Base-by-base conservation (phyloP, 1,284 basidiomycete genomes). In the Moniliophthora roreri region DNA sequence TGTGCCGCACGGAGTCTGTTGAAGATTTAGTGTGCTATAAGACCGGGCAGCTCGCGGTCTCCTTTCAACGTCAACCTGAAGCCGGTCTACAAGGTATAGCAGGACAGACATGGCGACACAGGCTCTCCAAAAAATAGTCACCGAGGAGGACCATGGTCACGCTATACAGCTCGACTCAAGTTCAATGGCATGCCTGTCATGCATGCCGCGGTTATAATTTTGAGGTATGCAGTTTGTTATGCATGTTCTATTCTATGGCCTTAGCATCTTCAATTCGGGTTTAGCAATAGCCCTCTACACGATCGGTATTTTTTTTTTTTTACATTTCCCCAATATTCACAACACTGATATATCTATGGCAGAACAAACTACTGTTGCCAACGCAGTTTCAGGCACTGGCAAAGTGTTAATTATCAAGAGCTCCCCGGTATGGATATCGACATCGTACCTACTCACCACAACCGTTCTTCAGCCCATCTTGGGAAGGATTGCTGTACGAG, bases 321-420 rank as follows among this genome's bases (percentile, higher is more conserved):
- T n/a, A n/a, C 26, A 16, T 9, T 5, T 10, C 16, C 16, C 39
- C 13, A 5, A 42, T 36, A 24, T 24, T 26, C 23, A 23, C 20
- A 28, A 20, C 38, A 38, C 36, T 47, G 9, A n/a, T n/a, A n/a
- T n/a, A 11, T 50, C 4, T 45, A 28, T 23, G 38, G 24, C 44
- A 69, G 69, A 70, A 47, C 55, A 68, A 56, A 69, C 69, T 5
- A 69, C 69, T 51, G 69, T 69, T 3, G 58, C 63, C 16, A 69
- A 66, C n/a, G 63, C 68, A 7, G 64, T 69, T 11, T 62, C 68
- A 9, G 59, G 59, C 36, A 69, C 69, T 35, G 67, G 66, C 3
- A 53, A 56, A n/a, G 68, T 63, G 16, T 57, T 69, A 11, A 58
- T 65, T 13, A 63, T 63, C 20, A 63, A 63, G 48, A 63, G 63